Conservation (phyloP, 176 grass and related monocot species). For the Oryza punctata region DNA sequence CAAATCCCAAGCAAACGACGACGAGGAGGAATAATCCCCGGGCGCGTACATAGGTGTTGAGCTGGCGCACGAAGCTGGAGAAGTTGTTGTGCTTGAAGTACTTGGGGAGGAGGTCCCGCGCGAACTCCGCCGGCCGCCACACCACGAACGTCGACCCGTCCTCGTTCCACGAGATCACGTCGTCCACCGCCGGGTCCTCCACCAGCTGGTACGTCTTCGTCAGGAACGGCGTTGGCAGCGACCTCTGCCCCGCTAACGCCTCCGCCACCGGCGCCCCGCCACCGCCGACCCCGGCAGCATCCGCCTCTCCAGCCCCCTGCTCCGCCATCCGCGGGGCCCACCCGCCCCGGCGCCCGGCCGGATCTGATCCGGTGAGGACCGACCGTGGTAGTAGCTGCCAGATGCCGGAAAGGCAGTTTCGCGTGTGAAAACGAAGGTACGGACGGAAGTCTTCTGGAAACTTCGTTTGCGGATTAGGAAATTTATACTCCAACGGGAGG, state of each 20-base stretch:
- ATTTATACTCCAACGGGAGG: slow-evolving; percentile 49
- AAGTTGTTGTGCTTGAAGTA: slow-evolving; percentile 99
- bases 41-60: slow-evolving; percentile 77
- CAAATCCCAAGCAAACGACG: not conserved
- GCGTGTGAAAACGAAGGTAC: slow-evolving; percentile 35
- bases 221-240: slow-evolving; percentile 91
- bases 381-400: slow-evolving; percentile 30
- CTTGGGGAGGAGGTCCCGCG: slow-evolving; percentile 80
- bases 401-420: slow-evolving; percentile 19
- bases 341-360: slow-evolving; percentile 23
- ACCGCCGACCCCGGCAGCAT: not conserved
- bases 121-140: slow-evolving; percentile 91
- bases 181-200: slow-evolving; percentile 74
- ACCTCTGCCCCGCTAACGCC: slow-evolving; percentile 58
- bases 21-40: not conserved
- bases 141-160: slow-evolving; percentile 90
- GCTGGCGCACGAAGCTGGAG: slow-evolving; percentile 96
- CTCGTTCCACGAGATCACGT: slow-evolving; percentile 93
- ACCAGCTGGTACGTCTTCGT: slow-evolving; percentile 94
- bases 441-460: slow-evolving; percentile 74
- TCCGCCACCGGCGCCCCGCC: not conserved
- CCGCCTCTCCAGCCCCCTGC: slow-evolving; percentile 7
- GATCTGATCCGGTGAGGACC: slow-evolving; percentile 27
- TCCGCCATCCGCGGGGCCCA: slow-evolving; percentile 38
- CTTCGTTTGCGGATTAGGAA: slow-evolving; percentile 49